phyloP scores from a whole-genome alignment of 2,329 filamentous ascomycete genomes.

The Verticillium alfalfae region DNA sequence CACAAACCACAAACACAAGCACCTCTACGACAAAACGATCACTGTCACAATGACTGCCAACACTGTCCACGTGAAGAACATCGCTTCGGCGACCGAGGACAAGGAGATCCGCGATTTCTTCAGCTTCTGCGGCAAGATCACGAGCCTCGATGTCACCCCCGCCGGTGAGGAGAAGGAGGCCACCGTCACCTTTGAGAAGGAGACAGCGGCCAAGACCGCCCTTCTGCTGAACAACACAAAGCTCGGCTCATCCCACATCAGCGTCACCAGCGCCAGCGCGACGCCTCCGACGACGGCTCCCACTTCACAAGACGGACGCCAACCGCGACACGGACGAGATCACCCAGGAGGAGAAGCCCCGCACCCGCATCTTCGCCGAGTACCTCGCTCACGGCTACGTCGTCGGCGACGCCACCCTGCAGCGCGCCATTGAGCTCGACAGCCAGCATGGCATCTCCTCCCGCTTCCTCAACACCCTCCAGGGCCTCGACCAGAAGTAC shows the following conservation, averaged over 20 bases:
- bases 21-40: not conserved
- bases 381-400: slow-evolving; percentile 94
- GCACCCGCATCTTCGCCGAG: slow-evolving; percentile 87
- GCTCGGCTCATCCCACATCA: slow-evolving; percentile 80
- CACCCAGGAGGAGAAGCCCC: slow-evolving; percentile 94
- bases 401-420: slow-evolving; percentile 68
- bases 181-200: slow-evolving; percentile 94
- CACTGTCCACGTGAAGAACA: slow-evolving; percentile 86
- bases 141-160: slow-evolving; percentile 68
- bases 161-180: slow-evolving; percentile 70
- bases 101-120: slow-evolving; percentile 96
- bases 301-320: slow-evolving; percentile 47
- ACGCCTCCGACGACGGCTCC: slow-evolving; percentile 54
- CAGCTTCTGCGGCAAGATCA: slow-evolving; percentile 94
- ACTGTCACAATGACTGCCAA: slow-evolving; percentile 45
- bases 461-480: slow-evolving; percentile 73
- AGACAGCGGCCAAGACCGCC: slow-evolving; percentile 93
- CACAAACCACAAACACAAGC: not conserved
- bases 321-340: slow-evolving; percentile 64
- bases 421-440: slow-evolving; percentile 82
- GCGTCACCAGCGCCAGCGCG: slow-evolving; percentile 61
- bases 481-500: slow-evolving; percentile 76
- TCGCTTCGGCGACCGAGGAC: slow-evolving; percentile 74
- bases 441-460: slow-evolving; percentile 79
- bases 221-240: slow-evolving; percentile 96